A percentile compares a stretch with the other conserved stretches of the same genome.
Conservation (phyloP, 1,284 basidiomycete genomes). For the Cutaneotrichosporon sp. region DNA sequence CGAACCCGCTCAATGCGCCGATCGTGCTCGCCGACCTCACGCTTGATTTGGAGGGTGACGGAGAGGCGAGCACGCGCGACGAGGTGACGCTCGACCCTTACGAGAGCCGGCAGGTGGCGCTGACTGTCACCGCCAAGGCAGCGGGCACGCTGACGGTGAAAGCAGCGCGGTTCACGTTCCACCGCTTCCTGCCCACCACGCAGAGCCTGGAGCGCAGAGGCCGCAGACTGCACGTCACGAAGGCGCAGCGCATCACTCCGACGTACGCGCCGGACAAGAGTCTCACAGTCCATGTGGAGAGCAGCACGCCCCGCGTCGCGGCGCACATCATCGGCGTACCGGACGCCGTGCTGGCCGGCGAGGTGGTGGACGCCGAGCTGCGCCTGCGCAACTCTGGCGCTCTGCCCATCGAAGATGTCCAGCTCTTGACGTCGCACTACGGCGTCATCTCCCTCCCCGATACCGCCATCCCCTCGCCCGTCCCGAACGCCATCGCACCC, state of each 20-base stretch:
- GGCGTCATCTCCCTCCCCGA: conserved; percentile 24
- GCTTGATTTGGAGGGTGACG: conserved; percentile 23
- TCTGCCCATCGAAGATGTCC: conserved; percentile 35
- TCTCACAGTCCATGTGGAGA: conserved; percentile 48
- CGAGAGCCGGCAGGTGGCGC: conserved; percentile 42
- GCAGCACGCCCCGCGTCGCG: conserved; percentile 43
- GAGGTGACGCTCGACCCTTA: conserved; percentile 49
- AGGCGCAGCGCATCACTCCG: conserved; percentile 49
- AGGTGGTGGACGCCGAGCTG: conserved; percentile 34
- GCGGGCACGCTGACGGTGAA: conserved; percentile 39
- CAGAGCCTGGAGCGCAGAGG: conserved; percentile 53
- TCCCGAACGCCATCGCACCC: conserved; percentile 33
- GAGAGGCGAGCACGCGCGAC: conserved; percentile 25
- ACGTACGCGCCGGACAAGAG: conserved; percentile 54
- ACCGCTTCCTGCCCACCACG: conserved; percentile 51
- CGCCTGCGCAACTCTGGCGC: conserved; percentile 47
- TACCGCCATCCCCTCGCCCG: conserved; percentile 5
- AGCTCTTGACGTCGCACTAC: conserved; percentile 36
- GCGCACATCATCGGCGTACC: conserved; percentile 37
- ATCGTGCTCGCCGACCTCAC: conserved; percentile 38
- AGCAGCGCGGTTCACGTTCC: conserved; percentile 50
- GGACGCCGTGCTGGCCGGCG: conserved; percentile 41
- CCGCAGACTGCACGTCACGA: conserved; percentile 52
- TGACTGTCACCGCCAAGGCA: conserved; percentile 35
- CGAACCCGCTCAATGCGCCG: conserved; percentile 55